phyloP scores from a whole-genome alignment of 192 early-diverging fungal genomes.

The Mortierella hygrophila region DNA sequence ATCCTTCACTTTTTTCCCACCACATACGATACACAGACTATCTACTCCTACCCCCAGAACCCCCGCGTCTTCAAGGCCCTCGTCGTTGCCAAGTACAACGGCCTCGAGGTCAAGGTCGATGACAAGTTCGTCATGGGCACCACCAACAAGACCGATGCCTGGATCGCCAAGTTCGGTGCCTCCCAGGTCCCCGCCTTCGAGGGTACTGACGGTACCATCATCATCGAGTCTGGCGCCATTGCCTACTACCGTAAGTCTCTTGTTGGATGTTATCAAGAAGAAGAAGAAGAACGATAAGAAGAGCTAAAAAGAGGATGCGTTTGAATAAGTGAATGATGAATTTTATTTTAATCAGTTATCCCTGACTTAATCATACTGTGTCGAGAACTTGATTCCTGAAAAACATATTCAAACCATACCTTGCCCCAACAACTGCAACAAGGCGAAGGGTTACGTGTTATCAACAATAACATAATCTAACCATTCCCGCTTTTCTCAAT shows the following conservation, averaged over 20 bases:
- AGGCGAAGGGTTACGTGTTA: not conserved
- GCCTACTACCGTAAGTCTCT: constrained; percentile 85
- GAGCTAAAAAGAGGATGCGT: not conserved
- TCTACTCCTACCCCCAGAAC: constrained; percentile 78
- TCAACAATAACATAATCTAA: not conserved
- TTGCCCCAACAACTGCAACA: not conserved
- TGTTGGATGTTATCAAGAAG: not conserved
- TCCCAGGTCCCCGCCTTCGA: constrained; percentile 94
- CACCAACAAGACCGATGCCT: constrained; percentile 86
- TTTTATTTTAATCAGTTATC: constrained; percentile 64
- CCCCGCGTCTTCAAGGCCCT: constrained; percentile 74
- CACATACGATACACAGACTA: constrained; percentile 49
- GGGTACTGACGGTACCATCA: constrained; percentile 79
- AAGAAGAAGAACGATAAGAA: not conserved
- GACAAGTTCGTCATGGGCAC: constrained; percentile 73
- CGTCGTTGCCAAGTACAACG: constrained; percentile 83
- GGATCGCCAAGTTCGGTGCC: constrained; percentile 90
- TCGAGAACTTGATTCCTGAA: constrained; percentile 59
- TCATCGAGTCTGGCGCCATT: constrained; percentile 89
- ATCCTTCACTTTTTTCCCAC: not conserved
- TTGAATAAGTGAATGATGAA: constrained; percentile 53
- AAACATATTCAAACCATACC: not conserved
- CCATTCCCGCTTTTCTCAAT: not conserved
- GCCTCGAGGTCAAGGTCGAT: constrained; percentile 76
- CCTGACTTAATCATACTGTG: constrained; percentile 62